These are phyloP conservation scores for Sporothrix protearum DNA, from an alignment of 2,329 filamentous ascomycete genomes.

Conservation along the genomic window DNA sequence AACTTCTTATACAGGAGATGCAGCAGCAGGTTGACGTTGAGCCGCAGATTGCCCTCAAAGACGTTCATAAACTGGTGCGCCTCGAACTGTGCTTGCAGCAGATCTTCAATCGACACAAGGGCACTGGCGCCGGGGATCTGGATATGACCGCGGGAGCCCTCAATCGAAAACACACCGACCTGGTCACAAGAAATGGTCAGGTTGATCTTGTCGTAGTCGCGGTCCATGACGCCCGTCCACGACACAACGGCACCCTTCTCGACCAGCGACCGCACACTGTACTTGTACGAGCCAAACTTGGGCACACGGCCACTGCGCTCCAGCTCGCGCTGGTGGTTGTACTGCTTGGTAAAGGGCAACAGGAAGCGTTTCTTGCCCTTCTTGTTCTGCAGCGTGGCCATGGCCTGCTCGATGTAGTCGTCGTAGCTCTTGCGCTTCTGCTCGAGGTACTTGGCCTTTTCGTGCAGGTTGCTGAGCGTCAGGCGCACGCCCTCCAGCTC, in stretches of 20 bases:
- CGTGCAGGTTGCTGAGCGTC: slow-evolving; percentile 70
- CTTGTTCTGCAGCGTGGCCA: slow-evolving; percentile 94
- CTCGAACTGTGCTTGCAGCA: slow-evolving; percentile 95
- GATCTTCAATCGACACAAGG: slow-evolving; percentile 82
- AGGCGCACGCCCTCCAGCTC: slow-evolving; percentile 81
- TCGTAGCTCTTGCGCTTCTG: slow-evolving; percentile 97
- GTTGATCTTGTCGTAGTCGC: slow-evolving; percentile 88
- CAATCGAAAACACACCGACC: slow-evolving; percentile 88
- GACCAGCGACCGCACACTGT: slow-evolving; percentile 79
- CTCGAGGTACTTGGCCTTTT: slow-evolving; percentile 89
- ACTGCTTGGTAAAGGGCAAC: slow-evolving; percentile 95
- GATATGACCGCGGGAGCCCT: slow-evolving; percentile 86
- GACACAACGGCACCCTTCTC: slow-evolving; percentile 92
- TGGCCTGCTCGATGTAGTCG: slow-evolving; percentile 98
- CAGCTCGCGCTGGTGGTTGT: slow-evolving; percentile 95
- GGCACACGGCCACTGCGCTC: slow-evolving; percentile 88
- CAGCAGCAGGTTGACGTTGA: slow-evolving; percentile 95
- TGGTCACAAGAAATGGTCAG: slow-evolving; percentile 91
- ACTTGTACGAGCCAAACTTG: slow-evolving; percentile 98
- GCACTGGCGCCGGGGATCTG: slow-evolving; percentile 93
- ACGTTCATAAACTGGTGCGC: slow-evolving; percentile 94
- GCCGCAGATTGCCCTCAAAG: slow-evolving; percentile 77
- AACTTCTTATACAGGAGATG: slow-evolving; percentile 99
- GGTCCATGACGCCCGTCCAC: slow-evolving; percentile 79
- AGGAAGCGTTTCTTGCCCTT: slow-evolving; percentile 94